Evolutionary conservation across 306 rosid species (phyloP).

Genomic region (peach (Prunus persica)): Prunus_persica_NCBIv2 NC_034009.1:25461001-25461500

Average conservation of each 20-base stretch:
- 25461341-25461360: conserved; percentile 24
- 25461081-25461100: too few species aligned
- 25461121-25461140: too few species aligned
- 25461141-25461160: too few species aligned
- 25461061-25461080: too few species aligned
- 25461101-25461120: too few species aligned
- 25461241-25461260: conserved; percentile 50
- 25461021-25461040: too few species aligned
- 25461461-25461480: neutral
- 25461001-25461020: too few species aligned
- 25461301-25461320: too few species aligned
- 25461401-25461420: neutral
- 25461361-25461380: conserved; percentile 28
- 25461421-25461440: neutral
- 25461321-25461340: conserved; percentile 21
- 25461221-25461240: conserved; percentile 68
- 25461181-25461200: conserved; percentile 54
- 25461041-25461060: too few species aligned
- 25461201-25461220: conserved; percentile 57
- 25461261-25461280: conserved; percentile 53
- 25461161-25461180: too few species aligned
- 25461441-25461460: neutral
- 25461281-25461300: too few species aligned
- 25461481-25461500: neutral
- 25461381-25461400: conserved; percentile 37